Conservation (phyloP, 2,329 filamentous ascomycete genomes). For the Chaetomiaceae sp. region DNA sequence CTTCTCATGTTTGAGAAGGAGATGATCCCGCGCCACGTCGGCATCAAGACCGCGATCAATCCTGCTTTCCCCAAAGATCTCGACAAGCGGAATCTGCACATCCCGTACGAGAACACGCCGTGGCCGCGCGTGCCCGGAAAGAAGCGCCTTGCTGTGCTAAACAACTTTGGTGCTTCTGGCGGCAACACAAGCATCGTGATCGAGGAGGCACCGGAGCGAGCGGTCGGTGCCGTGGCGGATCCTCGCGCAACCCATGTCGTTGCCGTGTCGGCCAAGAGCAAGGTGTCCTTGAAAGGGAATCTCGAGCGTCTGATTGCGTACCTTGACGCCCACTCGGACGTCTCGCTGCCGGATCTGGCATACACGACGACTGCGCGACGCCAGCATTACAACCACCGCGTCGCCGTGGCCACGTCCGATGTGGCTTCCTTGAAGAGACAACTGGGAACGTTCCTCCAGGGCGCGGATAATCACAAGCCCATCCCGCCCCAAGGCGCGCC, state of each 20-base stretch:
- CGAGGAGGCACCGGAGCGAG: slow-evolving; percentile 54
- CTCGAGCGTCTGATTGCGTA: slow-evolving; percentile 50
- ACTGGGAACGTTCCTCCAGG: background rate
- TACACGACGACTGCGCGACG: slow-evolving; percentile 66
- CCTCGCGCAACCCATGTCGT: slow-evolving; percentile 54
- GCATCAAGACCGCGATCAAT: slow-evolving; percentile 23
- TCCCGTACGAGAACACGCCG: background rate
- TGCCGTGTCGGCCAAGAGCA: slow-evolving; percentile 52
- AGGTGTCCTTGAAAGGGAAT: slow-evolving; percentile 55
- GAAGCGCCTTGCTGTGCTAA: slow-evolving; percentile 48
- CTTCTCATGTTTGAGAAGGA: slow-evolving; percentile 22
- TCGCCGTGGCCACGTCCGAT: slow-evolving; percentile 43
- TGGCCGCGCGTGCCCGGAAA: background rate
- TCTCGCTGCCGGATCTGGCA: slow-evolving; percentile 53
- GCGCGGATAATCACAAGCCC: slow-evolving; percentile 15
- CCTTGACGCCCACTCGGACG: slow-evolving; percentile 48
- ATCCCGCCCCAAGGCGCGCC: slow-evolving; percentile 37
- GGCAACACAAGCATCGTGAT: slow-evolving; percentile 65
- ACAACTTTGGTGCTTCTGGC: slow-evolving; percentile 68
- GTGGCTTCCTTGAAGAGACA: slow-evolving; percentile 35
- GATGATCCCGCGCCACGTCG: slow-evolving; percentile 22
- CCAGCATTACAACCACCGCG: slow-evolving; percentile 55
- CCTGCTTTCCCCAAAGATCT: slow-evolving; percentile 27
- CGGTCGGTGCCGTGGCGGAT: slow-evolving; percentile 37
- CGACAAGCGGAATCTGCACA: slow-evolving; percentile 37